Base-by-base conservation (phyloP, 495 filamentous ascomycete species). In the Cenococcum geophilum region DNA sequence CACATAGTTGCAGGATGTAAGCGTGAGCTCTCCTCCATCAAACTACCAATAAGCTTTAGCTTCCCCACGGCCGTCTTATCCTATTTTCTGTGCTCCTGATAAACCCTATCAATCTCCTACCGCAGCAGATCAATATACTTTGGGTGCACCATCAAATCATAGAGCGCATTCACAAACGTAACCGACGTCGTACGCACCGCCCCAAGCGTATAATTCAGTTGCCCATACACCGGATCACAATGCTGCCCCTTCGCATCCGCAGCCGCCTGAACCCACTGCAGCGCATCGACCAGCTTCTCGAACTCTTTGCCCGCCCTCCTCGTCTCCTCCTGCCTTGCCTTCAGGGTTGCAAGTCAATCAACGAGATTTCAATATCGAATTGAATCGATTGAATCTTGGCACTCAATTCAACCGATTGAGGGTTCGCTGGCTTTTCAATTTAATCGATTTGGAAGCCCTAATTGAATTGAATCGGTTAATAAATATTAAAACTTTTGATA, bases 11-110 rank as follows among this genome's bases (percentile, higher is more conserved):
- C 68, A 23, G 76, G 73, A 25, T 59, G 58, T 11, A 77, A 65
- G 6, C 81, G 71, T 54, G 76, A 72, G 12, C 73, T 70, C 60
- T 84, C 81, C 51, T 79, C 79, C 54, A 83, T 75, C 66, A 83
- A 82, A 57, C 76, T 79, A 68, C 83, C 82, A 55, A 83, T 52
- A 64, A 79, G 78, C 55, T 70, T 72, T 56, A 83, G 67, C 57
- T 74, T 69, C 4, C 34, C 36, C 64, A 80, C 66, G 43, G 69
- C 74, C 8, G 71, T 71, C 53, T 75, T 76, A 49, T 62, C 74
- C 47, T 73, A 72, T 51, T 64, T 65, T 9, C 53, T 45, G 9
- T 55, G 6, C 32, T 75, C 72, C 18, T 62, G 60, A 1, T 80
- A 60, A 0, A 75, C 73, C 1, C 69, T 64, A 0, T 66, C 59